Evolutionary conservation across 176 grass and related monocot genomes (phyloP).

Genomic region (Aegilops sharonensis): DNA sequence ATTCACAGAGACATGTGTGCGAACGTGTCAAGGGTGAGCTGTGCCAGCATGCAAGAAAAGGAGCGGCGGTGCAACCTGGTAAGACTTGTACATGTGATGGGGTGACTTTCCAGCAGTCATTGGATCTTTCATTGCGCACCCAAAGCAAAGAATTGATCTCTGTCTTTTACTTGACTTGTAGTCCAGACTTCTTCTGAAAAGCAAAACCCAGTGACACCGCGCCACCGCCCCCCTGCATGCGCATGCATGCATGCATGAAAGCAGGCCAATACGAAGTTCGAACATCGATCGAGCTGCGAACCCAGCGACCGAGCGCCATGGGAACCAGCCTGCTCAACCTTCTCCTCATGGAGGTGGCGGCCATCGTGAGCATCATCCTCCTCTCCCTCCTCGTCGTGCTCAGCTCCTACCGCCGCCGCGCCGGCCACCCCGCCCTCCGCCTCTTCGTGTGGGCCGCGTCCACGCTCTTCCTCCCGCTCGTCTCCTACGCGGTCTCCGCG

Average conservation of each 20-base stretch:
- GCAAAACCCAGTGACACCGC: background rate
- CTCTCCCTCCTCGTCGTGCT: constrained; percentile 39
- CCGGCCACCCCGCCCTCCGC: constrained; percentile 45
- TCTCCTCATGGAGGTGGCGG: constrained; percentile 49
- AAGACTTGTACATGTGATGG: background rate
- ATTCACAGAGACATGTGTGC: background rate
- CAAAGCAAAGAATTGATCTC: constrained; percentile 13
- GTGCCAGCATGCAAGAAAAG: background rate
- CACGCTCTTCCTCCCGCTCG: constrained; percentile 51
- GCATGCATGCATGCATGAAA: background rate
- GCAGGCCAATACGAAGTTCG: background rate
- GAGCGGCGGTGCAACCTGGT: background rate
- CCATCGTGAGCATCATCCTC: constrained; percentile 41
- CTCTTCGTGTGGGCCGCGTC: constrained; percentile 50
- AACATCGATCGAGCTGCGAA: background rate
- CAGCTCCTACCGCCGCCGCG: constrained; percentile 39
- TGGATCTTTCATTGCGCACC: background rate
- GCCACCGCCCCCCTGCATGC: background rate
- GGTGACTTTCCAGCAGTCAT: background rate
- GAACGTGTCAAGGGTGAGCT: background rate
- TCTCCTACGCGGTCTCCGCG: constrained; percentile 46
- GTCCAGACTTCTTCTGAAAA: constrained; percentile 4
- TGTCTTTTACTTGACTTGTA: constrained; percentile 45
- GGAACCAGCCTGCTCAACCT: constrained; percentile 35
- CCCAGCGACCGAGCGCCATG: constrained; percentile 13